Percentiles rank a stretch among this genome's conserved stretches.
These are phyloP conservation scores for Monosporozyma yasuniensis DNA, from an alignment of 805 yeast genomes.

Conservation along the genomic window DNA sequence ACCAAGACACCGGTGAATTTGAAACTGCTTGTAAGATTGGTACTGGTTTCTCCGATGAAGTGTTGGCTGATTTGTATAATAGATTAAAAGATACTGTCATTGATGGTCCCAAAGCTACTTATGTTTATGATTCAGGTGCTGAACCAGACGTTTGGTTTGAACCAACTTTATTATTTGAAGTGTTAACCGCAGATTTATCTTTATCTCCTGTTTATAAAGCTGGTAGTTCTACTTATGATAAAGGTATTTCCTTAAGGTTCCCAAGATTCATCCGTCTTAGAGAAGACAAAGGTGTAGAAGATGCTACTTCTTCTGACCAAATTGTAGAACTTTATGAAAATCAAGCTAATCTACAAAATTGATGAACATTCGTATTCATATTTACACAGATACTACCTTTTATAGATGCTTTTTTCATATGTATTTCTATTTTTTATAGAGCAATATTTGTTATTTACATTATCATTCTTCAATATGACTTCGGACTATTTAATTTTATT, in stretches of 20 bases:
- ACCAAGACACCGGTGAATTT: slow-evolving; percentile 82
- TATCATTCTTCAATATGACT: not conserved
- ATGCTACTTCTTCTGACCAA: slow-evolving; percentile 79
- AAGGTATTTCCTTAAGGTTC: slow-evolving; percentile 80
- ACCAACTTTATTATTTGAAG: slow-evolving; percentile 77
- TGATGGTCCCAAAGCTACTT: slow-evolving; percentile 54
- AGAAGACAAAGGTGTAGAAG: slow-evolving; percentile 79
- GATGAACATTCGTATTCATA: not conserved
- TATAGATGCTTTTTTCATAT: not conserved
- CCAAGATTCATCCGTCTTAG: slow-evolving; percentile 79
- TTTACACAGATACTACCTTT: not conserved
- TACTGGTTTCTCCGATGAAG: slow-evolving; percentile 90
- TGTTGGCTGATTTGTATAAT: slow-evolving; percentile 50
- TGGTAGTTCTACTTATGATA: slow-evolving; percentile 60
- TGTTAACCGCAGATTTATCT: slow-evolving; percentile 82
- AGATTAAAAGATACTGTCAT: slow-evolving; percentile 61
- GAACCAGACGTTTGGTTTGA: slow-evolving; percentile 93
- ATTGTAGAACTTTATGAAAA: slow-evolving; percentile 73
- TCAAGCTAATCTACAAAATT: slow-evolving; percentile 40
- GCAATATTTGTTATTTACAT: not conserved
- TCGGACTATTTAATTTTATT: not conserved
- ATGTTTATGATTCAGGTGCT: slow-evolving; percentile 61
- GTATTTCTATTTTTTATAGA: not conserved
- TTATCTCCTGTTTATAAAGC: slow-evolving; percentile 86
- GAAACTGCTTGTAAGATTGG: slow-evolving; percentile 97